Conservation (phyloP, 352 stramenopile species). For the Globisporangium paddicum region DNA sequence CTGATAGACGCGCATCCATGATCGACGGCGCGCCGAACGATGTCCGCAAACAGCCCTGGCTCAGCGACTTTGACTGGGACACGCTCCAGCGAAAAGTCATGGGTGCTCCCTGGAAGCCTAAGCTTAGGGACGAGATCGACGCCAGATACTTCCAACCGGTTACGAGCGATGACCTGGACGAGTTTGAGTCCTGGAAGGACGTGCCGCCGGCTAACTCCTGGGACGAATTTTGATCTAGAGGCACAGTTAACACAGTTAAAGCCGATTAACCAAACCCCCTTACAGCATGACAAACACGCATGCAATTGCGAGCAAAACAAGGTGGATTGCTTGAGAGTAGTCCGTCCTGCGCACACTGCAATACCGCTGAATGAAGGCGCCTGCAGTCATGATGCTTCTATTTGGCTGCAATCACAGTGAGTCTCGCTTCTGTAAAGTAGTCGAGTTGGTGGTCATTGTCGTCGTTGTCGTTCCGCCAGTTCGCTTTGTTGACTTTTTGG, state of each 20-base stretch:
- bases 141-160: conserved; percentile 35
- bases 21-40: conserved; percentile 20
- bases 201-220: conserved; percentile 26
- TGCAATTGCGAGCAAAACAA: background rate
- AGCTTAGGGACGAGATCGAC: conserved; percentile 34
- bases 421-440: background rate
- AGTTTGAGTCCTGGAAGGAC: conserved; percentile 31
- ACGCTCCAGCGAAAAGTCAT: conserved; percentile 25
- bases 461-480: background rate
- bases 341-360: background rate
- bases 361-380: background rate
- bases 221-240: conserved; percentile 31
- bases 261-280: background rate
- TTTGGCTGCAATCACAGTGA: conserved; percentile 6
- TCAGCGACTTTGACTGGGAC: conserved; percentile 42
- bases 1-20: conserved; percentile 37
- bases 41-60: conserved; percentile 30
- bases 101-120: conserved; percentile 34
- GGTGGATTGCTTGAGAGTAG: background rate
- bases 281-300: background rate
- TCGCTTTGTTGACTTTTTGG: conserved; percentile 4
- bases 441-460: background rate
- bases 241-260: background rate
- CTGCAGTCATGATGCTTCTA: background rate
- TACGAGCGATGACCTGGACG: conserved; percentile 23